Conservation (phyloP, 2,329 filamentous ascomycete genomes). For the Fusarium chuoi region DNA sequence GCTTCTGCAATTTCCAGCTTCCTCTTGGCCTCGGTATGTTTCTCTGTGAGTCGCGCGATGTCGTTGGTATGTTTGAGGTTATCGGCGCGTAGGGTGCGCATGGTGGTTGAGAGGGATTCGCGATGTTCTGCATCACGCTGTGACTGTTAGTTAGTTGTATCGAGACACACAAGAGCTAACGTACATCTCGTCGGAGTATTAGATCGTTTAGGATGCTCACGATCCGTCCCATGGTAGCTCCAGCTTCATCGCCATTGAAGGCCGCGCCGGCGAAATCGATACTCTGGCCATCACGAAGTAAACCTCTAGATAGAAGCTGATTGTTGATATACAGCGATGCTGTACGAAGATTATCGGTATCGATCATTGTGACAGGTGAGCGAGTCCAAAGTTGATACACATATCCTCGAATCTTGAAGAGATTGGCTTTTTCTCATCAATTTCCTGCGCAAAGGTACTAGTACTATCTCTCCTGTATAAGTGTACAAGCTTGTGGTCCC, state of each 20-base stretch:
- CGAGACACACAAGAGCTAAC: conserved; percentile 7
- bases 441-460: conserved; percentile 14
- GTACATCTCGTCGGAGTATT: conserved; percentile 87
- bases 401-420: conserved; percentile 33
- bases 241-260: conserved; percentile 60
- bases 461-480: conserved; percentile 21
- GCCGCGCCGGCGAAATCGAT: conserved; percentile 86
- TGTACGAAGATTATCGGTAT: conserved; percentile 70
- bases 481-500: conserved; percentile 31
- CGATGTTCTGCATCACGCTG: conserved; percentile 91
- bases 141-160: conserved; percentile 35
- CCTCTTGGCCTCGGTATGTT: conserved; percentile 64
- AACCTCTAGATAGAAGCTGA: conserved; percentile 72
- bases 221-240: conserved; percentile 80
- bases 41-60: conserved; percentile 67
- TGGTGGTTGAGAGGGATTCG: conserved; percentile 81
- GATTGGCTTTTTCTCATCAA: conserved; percentile 25
- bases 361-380: conserved; percentile 57
- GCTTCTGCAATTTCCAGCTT: conserved; percentile 70
- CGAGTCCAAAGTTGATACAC: conserved; percentile 28
- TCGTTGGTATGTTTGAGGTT: conserved; percentile 78
- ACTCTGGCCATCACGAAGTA: conserved; percentile 73
- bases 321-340: conserved; percentile 80
- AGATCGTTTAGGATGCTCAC: conserved; percentile 96
- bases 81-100: conserved; percentile 80